These are phyloP conservation scores for Neonectria sp. DNA, from an alignment of 2,329 filamentous ascomycete species.

Conservation along the genomic window DNA sequence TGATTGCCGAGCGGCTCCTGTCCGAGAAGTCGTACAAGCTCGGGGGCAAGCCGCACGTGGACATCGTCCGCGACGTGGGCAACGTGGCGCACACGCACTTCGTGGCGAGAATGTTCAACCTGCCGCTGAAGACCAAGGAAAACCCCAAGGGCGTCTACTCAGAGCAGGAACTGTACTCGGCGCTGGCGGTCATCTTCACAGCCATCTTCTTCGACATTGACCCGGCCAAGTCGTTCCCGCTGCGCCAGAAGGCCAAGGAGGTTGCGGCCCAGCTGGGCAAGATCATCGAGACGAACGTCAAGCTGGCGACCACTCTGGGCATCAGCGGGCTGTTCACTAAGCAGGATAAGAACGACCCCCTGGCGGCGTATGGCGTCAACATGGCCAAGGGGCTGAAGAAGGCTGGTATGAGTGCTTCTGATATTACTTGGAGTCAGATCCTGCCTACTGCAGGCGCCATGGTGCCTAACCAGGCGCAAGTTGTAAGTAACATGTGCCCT, in stretches of 20 bases:
- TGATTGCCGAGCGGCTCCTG: conserved; percentile 74
- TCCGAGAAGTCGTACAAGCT: conserved; percentile 76
- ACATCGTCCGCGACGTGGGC: conserved; percentile 79
- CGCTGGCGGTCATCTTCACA: conserved; percentile 76
- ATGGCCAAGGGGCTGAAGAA: conserved; percentile 77
- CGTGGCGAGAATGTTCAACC: conserved; percentile 72
- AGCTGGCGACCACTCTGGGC: conserved; percentile 62
- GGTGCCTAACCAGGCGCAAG: conserved; percentile 79
- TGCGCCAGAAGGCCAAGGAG: conserved; percentile 71
- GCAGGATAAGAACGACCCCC: conserved; percentile 64
- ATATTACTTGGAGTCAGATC: conserved; percentile 81
- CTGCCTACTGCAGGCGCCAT: conserved; percentile 77
- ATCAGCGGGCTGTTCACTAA: conserved; percentile 66
- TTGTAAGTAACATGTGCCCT: conserved; percentile 63
- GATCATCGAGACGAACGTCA: conserved; percentile 76
- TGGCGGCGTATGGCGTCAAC: conserved; percentile 76
- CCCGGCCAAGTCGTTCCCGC: conserved; percentile 75
- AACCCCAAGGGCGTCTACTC: conserved; percentile 72
- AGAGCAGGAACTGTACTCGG: conserved; percentile 71
- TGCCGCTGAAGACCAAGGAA: conserved; percentile 76
- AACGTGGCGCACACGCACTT: conserved; percentile 78
- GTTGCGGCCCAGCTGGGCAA: conserved; percentile 72
- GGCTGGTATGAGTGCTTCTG: conserved; percentile 71
- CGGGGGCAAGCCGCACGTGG: conserved; percentile 70
- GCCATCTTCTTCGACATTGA: conserved; percentile 78